Evolutionary conservation across 1,284 basidiomycete species (phyloP), one percentile per base, ranked within the genome.

Genomic region (Irpex sp.): DNA sequence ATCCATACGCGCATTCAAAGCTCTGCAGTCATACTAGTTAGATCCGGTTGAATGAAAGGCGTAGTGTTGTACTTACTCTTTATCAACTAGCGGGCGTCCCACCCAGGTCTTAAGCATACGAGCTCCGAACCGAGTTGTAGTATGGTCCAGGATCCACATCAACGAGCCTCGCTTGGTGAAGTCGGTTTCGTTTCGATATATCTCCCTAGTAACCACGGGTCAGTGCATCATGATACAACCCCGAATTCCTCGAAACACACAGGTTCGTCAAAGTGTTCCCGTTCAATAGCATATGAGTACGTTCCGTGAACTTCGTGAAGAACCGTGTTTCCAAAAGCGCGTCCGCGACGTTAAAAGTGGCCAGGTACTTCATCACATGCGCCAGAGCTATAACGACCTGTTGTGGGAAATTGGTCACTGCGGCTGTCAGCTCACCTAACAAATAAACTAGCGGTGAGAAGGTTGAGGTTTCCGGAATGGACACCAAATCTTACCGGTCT

Each of bases 121-220:
- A 13, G 91, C 86, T 3, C 97, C 97, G 81, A 98, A 97, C 63
- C 85, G 86, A 0, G 97, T 98, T 67, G 86, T 86, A 44, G 94
- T 95, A 68, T 87, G 86, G 78, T 98, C 92, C 57, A 99, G 78
- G 2, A 97, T 82, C 87, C 89, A 93, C 65, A 98, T 80, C 54
- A 99, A 76, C 48, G 93, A 93, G 0, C 96, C 97, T 59, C 80
- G 83, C 21, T 83, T 79, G 6, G 84, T 85, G 59, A 85, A 85
- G 72, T 96, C 90, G 0, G 94, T 95, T 69, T 94, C 89, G 69
- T 97, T 97, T 36, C 86, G 84, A 73, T 93, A 96, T n/a, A 97
- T 87, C 74, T 97, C 95, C 59, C 86, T 88, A 26, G 3, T 26
- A 4, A 0, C 26, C 26, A 68, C 36, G 34, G 11, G 59, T 26